Evolutionary conservation across 108 stramenopile species (phyloP).

Genomic region (Cyclostephanos tholiformis): DNA sequence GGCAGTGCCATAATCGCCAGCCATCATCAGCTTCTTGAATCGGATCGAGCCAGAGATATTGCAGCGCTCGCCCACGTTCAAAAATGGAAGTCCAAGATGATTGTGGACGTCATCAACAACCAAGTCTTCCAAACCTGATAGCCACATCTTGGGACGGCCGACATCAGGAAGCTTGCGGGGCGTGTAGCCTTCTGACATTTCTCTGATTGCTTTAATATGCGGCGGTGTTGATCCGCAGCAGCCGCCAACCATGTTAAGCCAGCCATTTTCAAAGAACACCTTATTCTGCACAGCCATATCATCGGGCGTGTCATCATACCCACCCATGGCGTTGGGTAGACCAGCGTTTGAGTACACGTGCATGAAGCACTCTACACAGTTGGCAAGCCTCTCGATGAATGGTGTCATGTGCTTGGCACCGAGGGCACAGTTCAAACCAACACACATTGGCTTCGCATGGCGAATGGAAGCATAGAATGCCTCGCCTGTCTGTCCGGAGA

Average conservation of each 20-base stretch:
- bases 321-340: conserved; percentile 99
- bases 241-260: conserved; percentile 98
- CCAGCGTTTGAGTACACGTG: conserved; percentile 99
- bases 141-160: conserved; percentile 94
- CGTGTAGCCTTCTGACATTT: conserved; percentile 61
- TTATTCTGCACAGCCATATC: conserved; percentile 93
- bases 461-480: conserved; percentile 97
- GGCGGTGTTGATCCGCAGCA: conserved; percentile 98
- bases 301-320: conserved; percentile 96
- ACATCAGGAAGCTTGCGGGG: conserved; percentile 85
- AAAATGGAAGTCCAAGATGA: conserved; percentile 91
- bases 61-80: conserved; percentile 98
- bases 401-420: conserved; percentile 97
- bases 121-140: conserved; percentile 95
- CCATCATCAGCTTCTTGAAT: conserved; percentile 98
- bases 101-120: conserved; percentile 92
- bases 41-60: conserved; percentile 94
- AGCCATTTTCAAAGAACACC: conserved; percentile 92
- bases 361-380: conserved; percentile 94
- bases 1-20: conserved; percentile 91
- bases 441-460: conserved; percentile 98
- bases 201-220: conserved; percentile 93
- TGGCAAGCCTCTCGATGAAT: conserved; percentile 91
- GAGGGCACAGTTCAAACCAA: conserved; percentile 98
- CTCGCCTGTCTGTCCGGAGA: conserved; percentile 98